Evolutionary conservation across 2,329 filamentous ascomycete genomes (phyloP).

Genomic region (Beauveria rudraprayagi): DNA sequence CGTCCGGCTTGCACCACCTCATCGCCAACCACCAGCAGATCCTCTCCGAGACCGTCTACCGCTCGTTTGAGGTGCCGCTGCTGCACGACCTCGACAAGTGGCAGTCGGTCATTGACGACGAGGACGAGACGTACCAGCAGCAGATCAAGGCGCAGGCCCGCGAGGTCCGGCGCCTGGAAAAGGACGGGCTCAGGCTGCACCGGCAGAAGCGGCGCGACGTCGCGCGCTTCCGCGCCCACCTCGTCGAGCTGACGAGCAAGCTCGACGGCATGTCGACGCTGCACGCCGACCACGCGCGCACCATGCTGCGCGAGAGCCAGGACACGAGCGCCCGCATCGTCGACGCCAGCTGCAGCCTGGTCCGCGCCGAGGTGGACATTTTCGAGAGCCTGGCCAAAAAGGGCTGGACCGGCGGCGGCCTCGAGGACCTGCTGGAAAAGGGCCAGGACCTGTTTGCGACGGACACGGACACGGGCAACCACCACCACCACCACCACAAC

Average conservation of each 20-base stretch:
- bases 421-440: slow-evolving; percentile 58
- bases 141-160: slow-evolving; percentile 45
- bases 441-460: slow-evolving; percentile 53
- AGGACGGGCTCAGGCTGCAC: slow-evolving; percentile 56
- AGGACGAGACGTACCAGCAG: slow-evolving; percentile 51
- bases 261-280: slow-evolving; percentile 55
- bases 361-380: slow-evolving; percentile 61
- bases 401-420: slow-evolving; percentile 58
- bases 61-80: slow-evolving; percentile 59
- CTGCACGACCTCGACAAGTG: slow-evolving; percentile 63
- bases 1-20: slow-evolving; percentile 58
- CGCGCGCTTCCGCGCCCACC: slow-evolving; percentile 51
- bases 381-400: slow-evolving; percentile 60
- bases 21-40: slow-evolving; percentile 65
- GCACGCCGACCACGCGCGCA: slow-evolving; percentile 52
- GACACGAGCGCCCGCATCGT: slow-evolving; percentile 55
- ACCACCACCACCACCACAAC: too few species aligned
- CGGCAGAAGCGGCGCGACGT: slow-evolving; percentile 53
- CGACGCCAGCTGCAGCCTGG: slow-evolving; percentile 56
- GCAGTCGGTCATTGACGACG: slow-evolving; percentile 55
- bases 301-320: slow-evolving; percentile 54
- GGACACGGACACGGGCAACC: slow-evolving; percentile 24
- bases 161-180: slow-evolving; percentile 57
- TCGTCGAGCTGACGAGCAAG: slow-evolving; percentile 54
- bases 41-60: slow-evolving; percentile 59